Conservation (phyloP, 768 basidiomycete genomes). For the Tulasnella sp. region DNA sequence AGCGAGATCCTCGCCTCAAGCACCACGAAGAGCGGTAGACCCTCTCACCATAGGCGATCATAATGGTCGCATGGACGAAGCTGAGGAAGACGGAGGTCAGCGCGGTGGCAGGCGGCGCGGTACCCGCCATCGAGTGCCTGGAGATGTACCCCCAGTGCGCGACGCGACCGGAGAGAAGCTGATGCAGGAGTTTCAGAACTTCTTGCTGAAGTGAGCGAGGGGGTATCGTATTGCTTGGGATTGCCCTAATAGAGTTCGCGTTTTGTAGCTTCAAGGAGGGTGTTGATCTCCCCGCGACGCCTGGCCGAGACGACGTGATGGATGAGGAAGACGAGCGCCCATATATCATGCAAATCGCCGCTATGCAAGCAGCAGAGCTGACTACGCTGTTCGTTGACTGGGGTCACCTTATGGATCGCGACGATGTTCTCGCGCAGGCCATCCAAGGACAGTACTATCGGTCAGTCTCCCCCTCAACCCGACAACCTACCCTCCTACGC, state of each 20-base stretch:
- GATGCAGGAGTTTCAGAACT: slow-evolving; percentile 86
- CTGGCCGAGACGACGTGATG: slow-evolving; percentile 69
- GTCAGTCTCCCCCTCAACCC: slow-evolving; percentile 37
- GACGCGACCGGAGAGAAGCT: slow-evolving; percentile 97
- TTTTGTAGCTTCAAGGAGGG: slow-evolving; percentile 76
- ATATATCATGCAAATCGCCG: slow-evolving; percentile 92
- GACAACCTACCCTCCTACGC: background rate
- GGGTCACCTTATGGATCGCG: slow-evolving; percentile 82
- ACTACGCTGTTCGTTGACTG: slow-evolving; percentile 98
- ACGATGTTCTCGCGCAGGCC: slow-evolving; percentile 92
- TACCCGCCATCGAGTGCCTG: slow-evolving; percentile 38
- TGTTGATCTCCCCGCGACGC: slow-evolving; percentile 76
- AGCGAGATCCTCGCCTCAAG: slow-evolving; percentile 27
- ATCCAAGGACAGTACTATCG: slow-evolving; percentile 96
- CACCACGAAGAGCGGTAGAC: slow-evolving; percentile 15
- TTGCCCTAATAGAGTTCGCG: slow-evolving; percentile 32
- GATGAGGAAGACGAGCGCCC: slow-evolving; percentile 56
- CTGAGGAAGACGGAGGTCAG: slow-evolving; percentile 25
- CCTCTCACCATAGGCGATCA: slow-evolving; percentile 21
- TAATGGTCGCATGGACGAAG: slow-evolving; percentile 29
- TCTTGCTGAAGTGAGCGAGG: slow-evolving; percentile 79
- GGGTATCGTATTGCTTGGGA: background rate
- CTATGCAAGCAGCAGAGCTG: slow-evolving; percentile 91
- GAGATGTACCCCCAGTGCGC: slow-evolving; percentile 81
- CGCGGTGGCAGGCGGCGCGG: slow-evolving; percentile 21